Base-by-base conservation (phyloP, 2,329 filamentous ascomycete species). In the Phialophora macrospora region DNA sequence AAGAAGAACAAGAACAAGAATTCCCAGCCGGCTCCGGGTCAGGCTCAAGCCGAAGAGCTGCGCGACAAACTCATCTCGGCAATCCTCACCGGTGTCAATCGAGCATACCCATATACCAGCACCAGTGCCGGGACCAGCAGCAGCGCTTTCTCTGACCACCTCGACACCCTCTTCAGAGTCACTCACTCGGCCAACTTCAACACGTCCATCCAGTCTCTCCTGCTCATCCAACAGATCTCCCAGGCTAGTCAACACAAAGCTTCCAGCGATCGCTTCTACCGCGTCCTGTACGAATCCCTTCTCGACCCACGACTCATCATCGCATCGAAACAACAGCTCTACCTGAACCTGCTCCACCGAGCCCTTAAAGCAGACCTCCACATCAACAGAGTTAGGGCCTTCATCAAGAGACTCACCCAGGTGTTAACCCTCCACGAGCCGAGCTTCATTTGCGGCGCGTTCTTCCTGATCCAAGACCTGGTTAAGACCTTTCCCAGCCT, bases 141-240 rank as follows among this genome's bases (percentile, higher is more conserved):
- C 30, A 28, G 28, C 22, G 58, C 58, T 4, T 92, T 98, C 70
- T 91, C 96, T 74, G 88, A 89, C 65, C 94, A 99, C 74, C 86
- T 99, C 64, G 90, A 98, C 75, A 97, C 94, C 2, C 85, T 99
- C 28, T 99, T 97, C 84, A 89, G 88, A 73, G 95, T 99, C 73
- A 96, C 95, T 0, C 95, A 99, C 79, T 98, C 94, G 0, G 92
- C 94, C 63, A 99, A 99, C 78, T 98, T 99, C 85, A 99, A 98
- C 80, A 99, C 95, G 0, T 95, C 93, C 75, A 92, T 99, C 44
- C 95, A 99, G 78, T 94, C 95, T 38, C 85, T 99, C 70, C 90
- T 97, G 80, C 83, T 99, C 55, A 96, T 99, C 71, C 95, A 98
- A 76, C 95, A 98, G 77, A 85, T 99, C 30, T 91, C 93, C 0